Percentiles rank a stretch among this genome's conserved stretches.
Evolutionary conservation across 164 flowering plant species (phyloP).

Genomic region (Sextonia rubra): DNA sequence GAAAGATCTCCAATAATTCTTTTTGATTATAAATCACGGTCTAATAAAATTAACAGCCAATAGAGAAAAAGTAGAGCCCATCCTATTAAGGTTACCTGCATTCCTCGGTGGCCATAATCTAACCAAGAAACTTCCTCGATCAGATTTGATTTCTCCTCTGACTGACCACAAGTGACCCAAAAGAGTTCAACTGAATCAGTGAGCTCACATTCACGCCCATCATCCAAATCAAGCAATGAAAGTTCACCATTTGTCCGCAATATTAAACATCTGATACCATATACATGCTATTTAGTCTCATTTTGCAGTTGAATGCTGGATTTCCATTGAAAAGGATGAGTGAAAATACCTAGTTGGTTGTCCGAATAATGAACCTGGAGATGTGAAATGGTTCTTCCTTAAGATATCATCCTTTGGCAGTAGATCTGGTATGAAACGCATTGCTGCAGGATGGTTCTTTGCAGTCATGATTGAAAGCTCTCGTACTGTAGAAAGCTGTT

Average conservation of each 20-base stretch:
- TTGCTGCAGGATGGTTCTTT: slow-evolving; percentile 93
- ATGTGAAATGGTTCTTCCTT: slow-evolving; percentile 26
- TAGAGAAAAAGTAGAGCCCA: neutral
- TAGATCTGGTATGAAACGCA: slow-evolving; percentile 92
- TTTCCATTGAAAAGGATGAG: slow-evolving; percentile 8
- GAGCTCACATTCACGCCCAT: slow-evolving; percentile 88
- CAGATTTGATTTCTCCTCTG: slow-evolving; percentile 76
- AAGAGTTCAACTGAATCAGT: slow-evolving; percentile 91
- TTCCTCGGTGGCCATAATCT: slow-evolving; percentile 92
- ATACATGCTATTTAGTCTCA: slow-evolving; percentile 16
- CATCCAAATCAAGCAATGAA: slow-evolving; percentile 93
- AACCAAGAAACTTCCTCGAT: slow-evolving; percentile 98
- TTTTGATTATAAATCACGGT: too few relatives aligned
- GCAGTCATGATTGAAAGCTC: slow-evolving; percentile 99
- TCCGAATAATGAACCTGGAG: slow-evolving; percentile 30
- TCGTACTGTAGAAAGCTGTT: slow-evolving; percentile 99
- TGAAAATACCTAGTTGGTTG: slow-evolving; percentile 70
- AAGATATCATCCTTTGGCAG: slow-evolving; percentile 32
- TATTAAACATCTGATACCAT: slow-evolving; percentile 71
- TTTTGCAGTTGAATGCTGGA: neutral
- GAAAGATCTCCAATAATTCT: neutral
- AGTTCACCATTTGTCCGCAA: slow-evolving; percentile 88
- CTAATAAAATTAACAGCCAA: neutral
- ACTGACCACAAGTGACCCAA: slow-evolving; percentile 96
- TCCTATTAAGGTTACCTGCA: slow-evolving; percentile 68